Evolutionary conservation across 2,329 filamentous ascomycete species (phyloP), one percentile per base, ranked within the genome.

Genomic region (Phialophora tarda): DNA sequence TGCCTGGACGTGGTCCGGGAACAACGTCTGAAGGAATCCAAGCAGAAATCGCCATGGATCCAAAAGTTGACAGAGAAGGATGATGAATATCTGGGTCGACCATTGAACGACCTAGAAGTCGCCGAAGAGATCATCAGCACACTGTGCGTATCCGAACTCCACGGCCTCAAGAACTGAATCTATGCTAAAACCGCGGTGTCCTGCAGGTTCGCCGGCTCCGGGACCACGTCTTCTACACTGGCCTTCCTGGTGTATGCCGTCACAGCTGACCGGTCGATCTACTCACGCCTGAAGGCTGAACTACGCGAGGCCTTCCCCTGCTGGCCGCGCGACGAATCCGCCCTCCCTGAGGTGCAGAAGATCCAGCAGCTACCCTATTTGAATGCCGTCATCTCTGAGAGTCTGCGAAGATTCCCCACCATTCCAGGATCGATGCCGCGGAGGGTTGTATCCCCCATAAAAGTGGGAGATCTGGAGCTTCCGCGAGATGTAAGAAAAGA

Each of bases 351-450:
- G 23, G 23, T 48, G 14, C 24, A 59, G 24, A 48, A 30, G n/a
- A 21, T 59, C n/a, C 56, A 34, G 32, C 32, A 34, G 32, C 32
- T 34, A 34, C 32, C 56, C 23, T 59, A 47, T 59, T n/a, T 59
- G 4, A 59, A 59, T 48, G 56, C 56, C 3, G 56, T 59, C n/a
- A 47, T 59, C 24, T 48, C 8, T 44, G 56, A 59, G 21, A 59
- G 28, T 34, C 30, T 59, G 38, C 56, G 56, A 21, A 10, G 32
- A 47, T 30, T 24, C 23, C 56, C 56, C 26, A 59, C 56, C n/a
- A 59, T 59, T n/a, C 56, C 56, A 30, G 56, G 56, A 1, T 6
- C 44, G 4, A 48, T 48, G 44, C 44, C 44, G 8, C 44, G 44
- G 5, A 5, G 44, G 44, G 21, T 48, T 11, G 21, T 23, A 21